Percentiles rank a stretch among this genome's conserved stretches.
Conservation (phyloP, 148 eudicot genomes). For the Camellia lanceoleosa region DNA sequence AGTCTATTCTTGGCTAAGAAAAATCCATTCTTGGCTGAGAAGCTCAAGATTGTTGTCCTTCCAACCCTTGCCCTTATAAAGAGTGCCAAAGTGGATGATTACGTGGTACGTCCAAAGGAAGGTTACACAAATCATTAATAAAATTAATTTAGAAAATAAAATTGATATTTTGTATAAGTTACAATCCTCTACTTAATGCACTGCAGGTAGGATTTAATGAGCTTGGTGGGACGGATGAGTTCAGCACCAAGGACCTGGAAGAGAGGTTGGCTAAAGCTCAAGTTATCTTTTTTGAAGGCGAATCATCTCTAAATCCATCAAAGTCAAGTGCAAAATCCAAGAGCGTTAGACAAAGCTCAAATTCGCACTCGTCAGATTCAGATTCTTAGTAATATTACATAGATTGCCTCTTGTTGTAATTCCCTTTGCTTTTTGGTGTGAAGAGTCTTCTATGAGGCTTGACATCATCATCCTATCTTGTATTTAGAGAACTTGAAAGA, state of each 20-base stretch:
- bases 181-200: not conserved
- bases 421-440: not conserved
- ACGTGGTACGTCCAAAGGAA: constrained; percentile 56
- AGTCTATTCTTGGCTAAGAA: constrained; percentile 91
- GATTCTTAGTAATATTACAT: constrained; percentile 33
- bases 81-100: constrained; percentile 89
- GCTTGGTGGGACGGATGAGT: constrained; percentile 82
- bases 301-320: constrained; percentile 63
- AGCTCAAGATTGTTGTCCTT: constrained; percentile 82
- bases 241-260: constrained; percentile 85
- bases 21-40: constrained; percentile 94
- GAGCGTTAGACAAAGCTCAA: constrained; percentile 69
- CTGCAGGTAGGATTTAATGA: constrained; percentile 91
- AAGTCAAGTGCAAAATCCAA: constrained; percentile 49
- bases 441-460: not conserved
- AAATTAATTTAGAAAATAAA: not conserved
- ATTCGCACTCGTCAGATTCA: constrained; percentile 67
- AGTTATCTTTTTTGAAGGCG: constrained; percentile 73
- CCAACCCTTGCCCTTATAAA: constrained; percentile 89
- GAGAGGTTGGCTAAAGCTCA: constrained; percentile 81
- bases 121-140: not conserved
- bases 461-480: not conserved
- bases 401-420: not conserved
- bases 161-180: not conserved
- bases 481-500: not conserved